Evolutionary conservation across 306 rosid genomes (phyloP).

Genomic region (Vigna mungo): DNA sequence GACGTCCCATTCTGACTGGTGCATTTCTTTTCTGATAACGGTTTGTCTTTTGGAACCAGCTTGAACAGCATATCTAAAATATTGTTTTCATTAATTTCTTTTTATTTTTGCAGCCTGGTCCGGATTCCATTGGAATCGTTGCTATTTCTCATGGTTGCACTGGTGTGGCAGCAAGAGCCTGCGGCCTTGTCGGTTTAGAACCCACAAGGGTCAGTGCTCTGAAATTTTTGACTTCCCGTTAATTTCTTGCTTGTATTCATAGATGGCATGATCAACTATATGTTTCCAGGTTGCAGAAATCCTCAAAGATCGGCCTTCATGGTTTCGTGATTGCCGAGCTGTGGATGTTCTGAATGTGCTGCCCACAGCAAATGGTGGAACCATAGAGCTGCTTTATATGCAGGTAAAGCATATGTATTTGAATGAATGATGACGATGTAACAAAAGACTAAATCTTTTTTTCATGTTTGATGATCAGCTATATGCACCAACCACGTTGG

Average conservation of each 20-base stretch:
- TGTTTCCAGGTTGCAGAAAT: conserved; percentile 85
- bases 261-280: conserved; percentile 39
- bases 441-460: neutral
- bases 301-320: conserved; percentile 95
- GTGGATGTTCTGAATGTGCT: conserved; percentile 92
- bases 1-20: neutral
- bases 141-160: conserved; percentile 99
- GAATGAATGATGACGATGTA: neutral
- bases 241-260: conserved; percentile 29
- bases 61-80: neutral
- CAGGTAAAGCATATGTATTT: conserved; percentile 60
- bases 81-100: conserved; percentile 19
- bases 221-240: neutral
- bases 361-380: conserved; percentile 97
- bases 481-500: conserved; percentile 90
- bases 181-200: conserved; percentile 99
- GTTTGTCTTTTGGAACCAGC: neutral
- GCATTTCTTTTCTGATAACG: neutral
- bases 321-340: conserved; percentile 99
- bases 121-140: conserved; percentile 99
- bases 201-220: conserved; percentile 87
- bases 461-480: conserved; percentile 56
- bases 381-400: conserved; percentile 99
- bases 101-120: conserved; percentile 87
- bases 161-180: conserved; percentile 99